These are phyloP conservation scores for Rhodotorula sp. DNA, from an alignment of 1,284 basidiomycete species.

Conservation along the genomic window DNA sequence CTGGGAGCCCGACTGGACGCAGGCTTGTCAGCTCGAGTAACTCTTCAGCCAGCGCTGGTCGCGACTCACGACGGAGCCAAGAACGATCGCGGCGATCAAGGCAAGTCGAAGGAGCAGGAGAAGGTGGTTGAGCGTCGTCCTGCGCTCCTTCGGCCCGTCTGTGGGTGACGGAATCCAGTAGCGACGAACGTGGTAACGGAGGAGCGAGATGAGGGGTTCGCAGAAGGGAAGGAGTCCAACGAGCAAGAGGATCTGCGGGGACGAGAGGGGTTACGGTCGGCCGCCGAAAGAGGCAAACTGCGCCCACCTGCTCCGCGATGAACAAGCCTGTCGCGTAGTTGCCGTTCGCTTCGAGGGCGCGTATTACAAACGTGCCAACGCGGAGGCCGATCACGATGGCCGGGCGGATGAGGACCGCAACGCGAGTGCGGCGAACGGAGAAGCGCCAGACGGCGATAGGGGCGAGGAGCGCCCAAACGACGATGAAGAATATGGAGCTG, in stretches of 20 bases:
- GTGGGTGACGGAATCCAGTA: conserved; percentile 9
- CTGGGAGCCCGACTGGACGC: neutral
- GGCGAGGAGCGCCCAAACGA: conserved; percentile 24
- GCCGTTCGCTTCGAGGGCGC: conserved; percentile 31
- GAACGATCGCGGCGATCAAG: conserved; percentile 2
- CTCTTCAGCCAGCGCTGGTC: neutral
- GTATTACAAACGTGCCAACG: conserved; percentile 36
- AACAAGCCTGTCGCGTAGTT: conserved; percentile 8
- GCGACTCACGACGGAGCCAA: conserved; percentile 17
- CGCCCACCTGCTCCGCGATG: conserved; percentile 24
- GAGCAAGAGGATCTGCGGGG: conserved; percentile 23
- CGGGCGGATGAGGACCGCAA: conserved; percentile 33
- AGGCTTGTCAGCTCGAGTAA: too few species aligned
- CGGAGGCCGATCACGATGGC: conserved; percentile 31
- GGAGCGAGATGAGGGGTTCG: conserved; percentile 21
- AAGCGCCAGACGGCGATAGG: conserved; percentile 34
- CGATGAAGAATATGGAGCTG: conserved; percentile 29
- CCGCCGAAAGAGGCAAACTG: neutral
- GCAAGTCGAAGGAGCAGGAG: neutral
- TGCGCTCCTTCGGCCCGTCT: neutral
- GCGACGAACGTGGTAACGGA: conserved; percentile 25
- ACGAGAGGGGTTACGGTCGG: neutral
- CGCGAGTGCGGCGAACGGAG: conserved; percentile 12
- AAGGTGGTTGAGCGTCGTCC: neutral
- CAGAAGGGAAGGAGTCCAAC: conserved; percentile 25